Conservation (phyloP, 1,284 basidiomycete species). For the Austroboletus niveus region DNA sequence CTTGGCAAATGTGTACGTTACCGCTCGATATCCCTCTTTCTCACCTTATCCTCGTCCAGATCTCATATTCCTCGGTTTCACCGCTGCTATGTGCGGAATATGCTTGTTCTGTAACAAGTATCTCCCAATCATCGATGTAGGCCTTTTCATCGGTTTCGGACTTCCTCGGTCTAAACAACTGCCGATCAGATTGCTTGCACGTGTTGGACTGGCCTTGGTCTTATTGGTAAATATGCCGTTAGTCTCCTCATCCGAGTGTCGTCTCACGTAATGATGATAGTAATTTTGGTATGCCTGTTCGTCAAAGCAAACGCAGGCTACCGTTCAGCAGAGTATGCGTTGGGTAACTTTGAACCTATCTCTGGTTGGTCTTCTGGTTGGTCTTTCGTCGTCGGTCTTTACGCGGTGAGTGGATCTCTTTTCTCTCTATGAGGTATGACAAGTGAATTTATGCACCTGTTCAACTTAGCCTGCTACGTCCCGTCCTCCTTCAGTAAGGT, state of each 20-base stretch:
- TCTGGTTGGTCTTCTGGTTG: constrained; percentile 59
- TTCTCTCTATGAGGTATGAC: too few species aligned
- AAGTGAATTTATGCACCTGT: too few species aligned
- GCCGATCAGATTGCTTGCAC: constrained; percentile 45
- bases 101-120: constrained; percentile 48
- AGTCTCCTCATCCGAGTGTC: neutral
- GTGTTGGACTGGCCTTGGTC: constrained; percentile 51
- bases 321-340: constrained; percentile 44
- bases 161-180: neutral
- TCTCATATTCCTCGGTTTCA: constrained; percentile 49
- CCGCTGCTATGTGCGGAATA: constrained; percentile 39
- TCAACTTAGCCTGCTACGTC: constrained; percentile 43
- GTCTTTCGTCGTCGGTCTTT: constrained; percentile 55
- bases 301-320: constrained; percentile 48
- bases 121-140: constrained; percentile 52
- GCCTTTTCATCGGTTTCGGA: too few species aligned
- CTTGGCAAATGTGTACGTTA: constrained; percentile 53
- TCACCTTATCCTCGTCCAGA: constrained; percentile 27
- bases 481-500: neutral
- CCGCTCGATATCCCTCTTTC: neutral
- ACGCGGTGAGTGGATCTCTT: constrained; percentile 41
- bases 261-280: constrained; percentile 36
- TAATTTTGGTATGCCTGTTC: constrained; percentile 47
- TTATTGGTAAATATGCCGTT: constrained; percentile 38
- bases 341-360: constrained; percentile 48